These are phyloP conservation scores for Elsinoe batatas DNA, from an alignment of 2,329 filamentous ascomycete species.

Conservation along the genomic window DNA sequence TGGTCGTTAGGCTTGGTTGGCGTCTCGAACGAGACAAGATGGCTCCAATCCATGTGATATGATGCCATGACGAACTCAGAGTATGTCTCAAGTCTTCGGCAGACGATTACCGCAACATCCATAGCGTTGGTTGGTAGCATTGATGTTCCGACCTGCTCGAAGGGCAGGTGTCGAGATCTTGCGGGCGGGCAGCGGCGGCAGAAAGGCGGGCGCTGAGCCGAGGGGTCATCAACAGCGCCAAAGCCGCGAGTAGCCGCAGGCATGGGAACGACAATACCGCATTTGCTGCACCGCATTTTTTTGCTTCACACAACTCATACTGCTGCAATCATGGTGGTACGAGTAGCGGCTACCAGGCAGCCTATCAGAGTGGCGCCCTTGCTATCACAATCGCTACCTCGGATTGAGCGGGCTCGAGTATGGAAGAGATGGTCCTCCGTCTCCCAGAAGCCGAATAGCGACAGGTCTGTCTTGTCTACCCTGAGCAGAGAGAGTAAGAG, in stretches of 20 bases:
- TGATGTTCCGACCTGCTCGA: too few relatives aligned
- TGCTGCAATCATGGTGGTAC: background rate
- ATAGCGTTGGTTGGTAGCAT: too few relatives aligned
- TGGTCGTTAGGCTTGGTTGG: too few relatives aligned
- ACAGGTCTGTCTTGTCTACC: conserved; percentile 39
- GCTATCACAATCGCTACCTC: background rate
- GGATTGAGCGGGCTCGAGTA: conserved; percentile 2
- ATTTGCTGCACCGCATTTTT: background rate
- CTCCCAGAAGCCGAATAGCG: conserved; percentile 49
- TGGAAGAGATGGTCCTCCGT: conserved; percentile 43
- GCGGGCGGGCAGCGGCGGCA: background rate
- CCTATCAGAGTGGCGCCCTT: background rate
- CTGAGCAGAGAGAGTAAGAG: background rate
- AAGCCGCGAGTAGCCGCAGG: background rate
- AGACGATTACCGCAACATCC: too few relatives aligned
- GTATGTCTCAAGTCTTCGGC: too few relatives aligned
- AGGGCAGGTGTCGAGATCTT: too few relatives aligned
- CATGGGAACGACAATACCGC: background rate
- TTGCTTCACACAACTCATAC: background rate
- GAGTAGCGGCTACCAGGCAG: background rate
- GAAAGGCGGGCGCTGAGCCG: background rate
- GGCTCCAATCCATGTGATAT: too few relatives aligned
- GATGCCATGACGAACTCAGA: too few relatives aligned
- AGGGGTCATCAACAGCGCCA: background rate
- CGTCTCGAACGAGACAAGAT: too few relatives aligned